These are phyloP conservation scores for Trichomonas gallinae DNA, from an alignment of 208 protist species.

Conservation along the genomic window DNA sequence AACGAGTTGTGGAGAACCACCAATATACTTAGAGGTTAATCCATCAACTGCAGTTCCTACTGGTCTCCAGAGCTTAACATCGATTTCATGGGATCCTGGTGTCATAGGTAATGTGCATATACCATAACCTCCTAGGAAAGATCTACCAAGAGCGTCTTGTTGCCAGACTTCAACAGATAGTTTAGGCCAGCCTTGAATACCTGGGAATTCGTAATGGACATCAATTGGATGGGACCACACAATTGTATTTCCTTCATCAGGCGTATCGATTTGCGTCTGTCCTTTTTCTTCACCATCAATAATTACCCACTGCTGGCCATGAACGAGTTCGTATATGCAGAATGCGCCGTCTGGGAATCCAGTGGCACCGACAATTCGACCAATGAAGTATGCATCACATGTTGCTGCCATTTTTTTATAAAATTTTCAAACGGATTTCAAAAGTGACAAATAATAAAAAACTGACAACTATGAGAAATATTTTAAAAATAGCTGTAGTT, in stretches of 20 bases:
- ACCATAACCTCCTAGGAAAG: slow-evolving; percentile 6
- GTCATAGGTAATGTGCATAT: background rate
- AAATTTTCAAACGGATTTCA: no score
- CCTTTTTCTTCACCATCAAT: background rate
- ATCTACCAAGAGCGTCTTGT: background rate
- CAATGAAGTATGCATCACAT: background rate
- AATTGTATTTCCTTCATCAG: background rate
- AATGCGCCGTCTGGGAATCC: background rate
- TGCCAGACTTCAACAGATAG: background rate
- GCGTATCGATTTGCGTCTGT: background rate
- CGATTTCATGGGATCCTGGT: background rate
- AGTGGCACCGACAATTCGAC: background rate
- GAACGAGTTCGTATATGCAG: background rate
- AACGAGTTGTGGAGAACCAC: background rate
- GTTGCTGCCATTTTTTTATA: background rate
- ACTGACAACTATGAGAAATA: no score
- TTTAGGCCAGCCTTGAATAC: slow-evolving; percentile 17
- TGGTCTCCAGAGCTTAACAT: background rate
- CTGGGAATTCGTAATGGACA: background rate
- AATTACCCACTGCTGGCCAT: background rate
- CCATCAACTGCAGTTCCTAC: background rate
- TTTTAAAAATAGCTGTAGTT: no score
- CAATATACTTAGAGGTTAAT: background rate
- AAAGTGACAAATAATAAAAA: no score
- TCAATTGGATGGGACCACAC: background rate